A percentile compares a stretch with the other conserved stretches of the same genome.
phyloP scores from a whole-genome alignment of 805 yeast genomes.

The Candida schatavii region DNA sequence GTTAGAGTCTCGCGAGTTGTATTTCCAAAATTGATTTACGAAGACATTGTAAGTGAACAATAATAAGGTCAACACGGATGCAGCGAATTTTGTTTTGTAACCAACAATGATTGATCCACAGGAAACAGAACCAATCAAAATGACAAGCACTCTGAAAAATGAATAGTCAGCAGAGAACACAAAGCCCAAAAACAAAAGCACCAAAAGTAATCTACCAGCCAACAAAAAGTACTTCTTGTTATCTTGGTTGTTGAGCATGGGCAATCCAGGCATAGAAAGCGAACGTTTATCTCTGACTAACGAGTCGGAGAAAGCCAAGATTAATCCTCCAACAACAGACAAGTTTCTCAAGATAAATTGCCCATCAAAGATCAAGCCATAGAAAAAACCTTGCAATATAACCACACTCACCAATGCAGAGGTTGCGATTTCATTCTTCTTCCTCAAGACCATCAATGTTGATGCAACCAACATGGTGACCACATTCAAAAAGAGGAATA shows the following conservation, averaged over 20 bases:
- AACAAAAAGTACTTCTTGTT: constrained; percentile 76
- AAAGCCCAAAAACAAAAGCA: constrained; percentile 81
- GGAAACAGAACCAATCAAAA: constrained; percentile 64
- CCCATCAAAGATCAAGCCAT: constrained; percentile 80
- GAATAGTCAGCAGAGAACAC: constrained; percentile 76
- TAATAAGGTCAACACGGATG: constrained; percentile 64
- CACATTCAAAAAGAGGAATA: constrained; percentile 65
- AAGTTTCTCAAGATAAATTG: constrained; percentile 82
- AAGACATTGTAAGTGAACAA: constrained; percentile 73
- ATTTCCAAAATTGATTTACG: constrained; percentile 87
- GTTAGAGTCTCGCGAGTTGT: constrained; percentile 64
- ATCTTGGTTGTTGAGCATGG: constrained; percentile 69
- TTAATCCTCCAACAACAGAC: constrained; percentile 87
- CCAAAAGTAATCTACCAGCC: constrained; percentile 84
- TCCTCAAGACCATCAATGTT: constrained; percentile 64
- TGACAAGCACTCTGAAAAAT: constrained; percentile 57
- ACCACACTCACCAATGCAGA: constrained; percentile 68
- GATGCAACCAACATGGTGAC: constrained; percentile 72
- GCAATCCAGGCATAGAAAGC: constrained; percentile 70
- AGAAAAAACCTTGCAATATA: constrained; percentile 77
- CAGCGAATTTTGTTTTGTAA: constrained; percentile 87
- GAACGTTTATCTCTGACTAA: constrained; percentile 72
- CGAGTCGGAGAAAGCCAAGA: constrained; percentile 83
- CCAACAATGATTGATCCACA: constrained; percentile 85
- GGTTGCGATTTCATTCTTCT: constrained; percentile 67